These are phyloP conservation scores for Gymnopus androsaceus DNA, from an alignment of 1,284 basidiomycete genomes.

Conservation along the genomic window DNA sequence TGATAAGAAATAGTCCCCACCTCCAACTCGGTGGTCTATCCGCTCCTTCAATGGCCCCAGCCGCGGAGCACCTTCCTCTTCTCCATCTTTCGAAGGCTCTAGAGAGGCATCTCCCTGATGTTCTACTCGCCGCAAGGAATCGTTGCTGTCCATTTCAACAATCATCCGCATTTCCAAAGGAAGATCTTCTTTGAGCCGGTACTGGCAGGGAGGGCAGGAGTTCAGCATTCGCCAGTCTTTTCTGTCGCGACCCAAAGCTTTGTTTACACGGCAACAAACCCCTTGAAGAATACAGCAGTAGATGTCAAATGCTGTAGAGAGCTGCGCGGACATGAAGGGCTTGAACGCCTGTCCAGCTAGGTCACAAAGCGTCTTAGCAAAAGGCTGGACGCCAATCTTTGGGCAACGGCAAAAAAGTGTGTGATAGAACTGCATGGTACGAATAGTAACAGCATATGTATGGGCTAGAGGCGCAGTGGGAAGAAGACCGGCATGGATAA, in stretches of 20 bases:
- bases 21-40: slow-evolving; percentile 17
- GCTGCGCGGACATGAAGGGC: slow-evolving; percentile 21
- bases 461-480: too few species aligned
- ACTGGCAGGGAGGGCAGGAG: slow-evolving; percentile 32
- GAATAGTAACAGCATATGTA: too few species aligned
- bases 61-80: not conserved
- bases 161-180: slow-evolving; percentile 23
- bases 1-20: slow-evolving; percentile 23
- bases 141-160: too few species aligned
- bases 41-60: slow-evolving; percentile 12
- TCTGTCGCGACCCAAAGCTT: slow-evolving; percentile 21
- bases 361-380: slow-evolving; percentile 17
- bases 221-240: slow-evolving; percentile 30
- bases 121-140: slow-evolving; percentile 30
- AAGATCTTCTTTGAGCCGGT: slow-evolving; percentile 26
- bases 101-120: not conserved
- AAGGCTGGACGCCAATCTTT: slow-evolving; percentile 15
- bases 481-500: too few species aligned
- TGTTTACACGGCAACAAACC: slow-evolving; percentile 21
- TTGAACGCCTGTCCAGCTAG: slow-evolving; percentile 9
- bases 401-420: too few species aligned
- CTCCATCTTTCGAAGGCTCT: too few species aligned
- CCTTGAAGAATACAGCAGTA: slow-evolving; percentile 27
- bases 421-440: too few species aligned
- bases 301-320: slow-evolving; percentile 32